Evolutionary conservation across 2,329 filamentous ascomycete species (phyloP), one percentile per base, ranked within the genome.

Genomic region (Thielaviopsis cerberus): DNA sequence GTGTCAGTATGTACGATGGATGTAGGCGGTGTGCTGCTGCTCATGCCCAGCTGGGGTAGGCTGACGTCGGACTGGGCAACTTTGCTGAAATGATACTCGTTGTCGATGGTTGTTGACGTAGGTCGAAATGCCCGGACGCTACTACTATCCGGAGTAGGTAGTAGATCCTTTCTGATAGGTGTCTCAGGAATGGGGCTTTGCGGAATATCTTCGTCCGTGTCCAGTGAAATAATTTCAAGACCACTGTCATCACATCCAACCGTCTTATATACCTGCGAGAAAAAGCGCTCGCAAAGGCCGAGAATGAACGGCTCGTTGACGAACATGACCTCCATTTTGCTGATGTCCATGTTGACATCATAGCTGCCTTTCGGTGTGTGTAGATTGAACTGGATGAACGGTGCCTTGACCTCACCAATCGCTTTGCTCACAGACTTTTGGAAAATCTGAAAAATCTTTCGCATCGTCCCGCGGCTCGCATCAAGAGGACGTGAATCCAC

Each of bases 251-350:
- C 41, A n/a, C 25, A 11, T 13, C 20, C 24, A 15, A 26, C n/a
- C 11, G 26, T 50, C 8, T 55, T 3, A 57, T 80, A 78, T 7
- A 72, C 61, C 5, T 68, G 65, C 27, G 65, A 63, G 23, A 75
- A 76, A 20, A 79, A 65, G 1, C 62, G 62, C 34, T 72, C 71
- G 54, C 81, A 80, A 20, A 72, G 67, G n/a, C 69, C 63, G 1
- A 79, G 62, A 0, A 80, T 51, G 1, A 57, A 54, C 1, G 67
- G 53, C 61, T 82, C 76, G 55, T 86, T 72, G 4, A 71, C 72
- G 64, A 90, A 88, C 0, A 88, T 64, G 1, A 90, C 75, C 63
- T 88, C 80, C 59, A 87, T 80, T 65, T 90, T 90, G 3, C 79
- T 73, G 3, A 85, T 79, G 61, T 88, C 81, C 5, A 89, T 69